Evolutionary conservation across 2,329 filamentous ascomycete species (phyloP), one percentile per base, ranked within the genome.

Genomic region (Aspergillus sp.): DNA sequence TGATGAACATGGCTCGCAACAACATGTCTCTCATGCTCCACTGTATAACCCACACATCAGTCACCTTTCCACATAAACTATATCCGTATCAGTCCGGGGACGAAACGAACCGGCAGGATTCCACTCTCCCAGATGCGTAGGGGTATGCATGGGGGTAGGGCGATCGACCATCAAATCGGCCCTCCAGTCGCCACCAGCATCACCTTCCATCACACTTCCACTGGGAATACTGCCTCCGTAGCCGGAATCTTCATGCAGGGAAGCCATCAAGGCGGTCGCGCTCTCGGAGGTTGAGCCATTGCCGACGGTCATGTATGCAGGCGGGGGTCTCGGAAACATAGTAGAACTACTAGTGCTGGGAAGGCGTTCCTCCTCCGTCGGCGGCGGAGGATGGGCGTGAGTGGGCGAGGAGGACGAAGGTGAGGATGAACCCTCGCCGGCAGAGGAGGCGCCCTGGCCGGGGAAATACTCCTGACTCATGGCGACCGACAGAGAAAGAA

Each of bases 1-100:
- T 98, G 95, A 72, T 96, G 90, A 52, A 97, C 87, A 76, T 96
- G 91, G 71, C 89, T 90, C 39, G 91, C 89, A 66, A 94, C 86
- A 48, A 84, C 81, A 66, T 86, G 84, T 69, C 85, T 84, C 71
- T 91, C 89, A 65, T 86, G 81, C 54, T 90, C 87, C 48, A 81
- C 80, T 75, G 71, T 64, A 61, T 15, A 30, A 36, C 17, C 41
- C n/a, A 38, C 17, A n/a, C 5, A 57, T 73, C 59, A 72, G 69
- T 44, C 53, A 50, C 8, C 8, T 23, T 11, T 7, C 8, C 4
- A 15, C 10, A 41, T 13, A 6, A 36, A 36, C 32, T 11, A 36
- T 36, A 13, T 36, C 32, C 11, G 32, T 36, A 13, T 36, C 5
- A 5, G 10, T 13, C n/a, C 15, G 5, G 13, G 27, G 47, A 8